Conservation (phyloP, 1,284 basidiomycete genomes). For the Tranzscheliella williamsii region DNA sequence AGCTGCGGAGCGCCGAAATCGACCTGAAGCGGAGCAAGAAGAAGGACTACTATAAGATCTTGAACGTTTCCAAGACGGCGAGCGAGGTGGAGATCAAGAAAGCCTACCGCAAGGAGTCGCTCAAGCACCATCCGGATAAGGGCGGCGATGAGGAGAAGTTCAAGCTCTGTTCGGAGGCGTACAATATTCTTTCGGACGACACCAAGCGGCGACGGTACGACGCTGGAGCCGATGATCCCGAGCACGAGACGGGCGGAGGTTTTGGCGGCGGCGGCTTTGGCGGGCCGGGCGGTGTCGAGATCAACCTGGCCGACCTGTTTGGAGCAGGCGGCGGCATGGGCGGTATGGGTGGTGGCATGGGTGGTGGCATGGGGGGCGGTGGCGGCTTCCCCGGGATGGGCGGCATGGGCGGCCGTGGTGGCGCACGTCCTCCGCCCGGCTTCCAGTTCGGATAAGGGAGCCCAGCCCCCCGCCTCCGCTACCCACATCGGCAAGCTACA, state of each 20-base stretch:
- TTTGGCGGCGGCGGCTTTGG: constrained; percentile 38
- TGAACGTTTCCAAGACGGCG: constrained; percentile 76
- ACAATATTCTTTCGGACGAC: constrained; percentile 51
- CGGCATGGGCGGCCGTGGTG: constrained; percentile 7
- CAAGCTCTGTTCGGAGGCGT: constrained; percentile 59
- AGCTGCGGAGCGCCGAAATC: constrained; percentile 62
- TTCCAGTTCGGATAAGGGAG: constrained; percentile 43
- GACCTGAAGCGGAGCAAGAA: constrained; percentile 57
- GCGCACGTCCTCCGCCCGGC: constrained; percentile 30
- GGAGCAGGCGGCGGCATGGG: constrained; percentile 44
- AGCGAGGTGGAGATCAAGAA: constrained; percentile 80
- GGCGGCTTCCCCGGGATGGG: constrained; percentile 22
- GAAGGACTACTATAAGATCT: constrained; percentile 73
- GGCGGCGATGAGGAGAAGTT: constrained; percentile 61
- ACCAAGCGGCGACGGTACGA: constrained; percentile 57
- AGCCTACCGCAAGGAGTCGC: constrained; percentile 51
- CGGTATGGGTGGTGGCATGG: constrained; percentile 28
- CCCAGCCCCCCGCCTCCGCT: no score
- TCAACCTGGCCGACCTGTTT: constrained; percentile 58
- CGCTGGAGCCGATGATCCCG: constrained; percentile 55
- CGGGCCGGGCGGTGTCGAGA: constrained; percentile 42
- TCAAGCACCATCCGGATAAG: constrained; percentile 61
- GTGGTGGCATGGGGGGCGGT: constrained; percentile 26
- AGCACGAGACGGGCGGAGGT: constrained; percentile 33
- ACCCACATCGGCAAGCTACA: no score